Percentiles rank a stretch among this genome's conserved stretches.
Conservation (phyloP, 805 yeast genomes). For the Torulaspora quercuum region DNA sequence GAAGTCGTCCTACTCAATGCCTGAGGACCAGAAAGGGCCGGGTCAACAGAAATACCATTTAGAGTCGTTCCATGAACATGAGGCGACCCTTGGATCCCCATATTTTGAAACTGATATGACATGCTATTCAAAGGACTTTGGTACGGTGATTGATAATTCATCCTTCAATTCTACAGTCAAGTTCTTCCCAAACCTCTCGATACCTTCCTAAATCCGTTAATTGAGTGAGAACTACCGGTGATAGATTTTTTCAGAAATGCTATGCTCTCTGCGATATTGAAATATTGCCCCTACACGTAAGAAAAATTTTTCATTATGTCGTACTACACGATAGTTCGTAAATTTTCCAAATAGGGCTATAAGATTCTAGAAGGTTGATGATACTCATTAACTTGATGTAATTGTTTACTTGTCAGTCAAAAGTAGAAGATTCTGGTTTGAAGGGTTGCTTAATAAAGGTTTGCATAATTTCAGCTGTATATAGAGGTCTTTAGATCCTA, state of each 20-base stretch:
- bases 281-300: too few species aligned
- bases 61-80: slow-evolving; percentile 5
- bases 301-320: too few species aligned
- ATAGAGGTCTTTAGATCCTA: slow-evolving; percentile 42
- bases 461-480: too few species aligned
- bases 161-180: slow-evolving; percentile 7
- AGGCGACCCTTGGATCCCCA: slow-evolving; percentile 10
- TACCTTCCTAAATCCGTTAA: background rate
- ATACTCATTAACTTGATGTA: too few species aligned
- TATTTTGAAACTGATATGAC: slow-evolving; percentile 21
- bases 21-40: slow-evolving; percentile 1
- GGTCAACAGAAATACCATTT: background rate
- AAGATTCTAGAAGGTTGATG: too few species aligned
- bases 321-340: too few species aligned
- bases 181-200: background rate
- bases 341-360: too few species aligned
- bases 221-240: background rate
- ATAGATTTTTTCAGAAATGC: too few species aligned
- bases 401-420: too few species aligned
- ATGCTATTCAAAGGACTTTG: slow-evolving; percentile 24
- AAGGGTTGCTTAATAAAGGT: too few species aligned
- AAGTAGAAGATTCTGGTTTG: too few species aligned
- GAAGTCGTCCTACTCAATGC: slow-evolving; percentile 23
- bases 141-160: slow-evolving; percentile 20
- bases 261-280: too few species aligned